Evolutionary conservation across 2,329 filamentous ascomycete genomes (phyloP).

Genomic region (Colletotrichum sojae): DNA sequence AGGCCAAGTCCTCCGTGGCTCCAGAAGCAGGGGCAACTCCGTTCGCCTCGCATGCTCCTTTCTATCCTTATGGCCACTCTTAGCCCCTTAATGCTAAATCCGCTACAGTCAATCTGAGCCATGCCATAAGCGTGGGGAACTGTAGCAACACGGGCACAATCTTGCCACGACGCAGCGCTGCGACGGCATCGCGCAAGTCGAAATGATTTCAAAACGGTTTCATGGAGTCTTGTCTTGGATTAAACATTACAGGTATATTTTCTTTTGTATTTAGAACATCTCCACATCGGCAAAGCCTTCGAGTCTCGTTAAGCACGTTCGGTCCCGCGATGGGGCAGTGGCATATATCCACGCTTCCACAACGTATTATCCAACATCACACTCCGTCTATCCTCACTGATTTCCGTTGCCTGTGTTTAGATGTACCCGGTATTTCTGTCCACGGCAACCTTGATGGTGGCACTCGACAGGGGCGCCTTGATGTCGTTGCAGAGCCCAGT

Average conservation of each 20-base stretch:
- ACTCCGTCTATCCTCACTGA: background rate
- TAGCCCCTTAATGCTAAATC: too few species aligned
- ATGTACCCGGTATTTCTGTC: slow-evolving; percentile 35
- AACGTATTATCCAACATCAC: background rate
- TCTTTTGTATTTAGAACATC: background rate
- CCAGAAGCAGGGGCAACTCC: too few species aligned
- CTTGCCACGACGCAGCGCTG: too few species aligned
- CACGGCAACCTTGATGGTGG: slow-evolving; percentile 36
- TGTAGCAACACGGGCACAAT: too few species aligned
- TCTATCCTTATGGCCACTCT: too few species aligned
- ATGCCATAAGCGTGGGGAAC: too few species aligned
- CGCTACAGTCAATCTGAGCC: too few species aligned
- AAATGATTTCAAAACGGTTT: too few species aligned
- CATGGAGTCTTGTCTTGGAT: too few species aligned
- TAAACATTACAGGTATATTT: background rate
- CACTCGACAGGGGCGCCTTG: slow-evolving; percentile 26
- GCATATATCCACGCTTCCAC: background rate
- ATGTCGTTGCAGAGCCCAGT: slow-evolving; percentile 35
- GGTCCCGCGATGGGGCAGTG: background rate
- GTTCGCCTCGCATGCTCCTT: too few species aligned
- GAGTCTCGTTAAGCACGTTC: background rate
- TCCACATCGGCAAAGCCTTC: background rate
- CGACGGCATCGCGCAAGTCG: too few species aligned
- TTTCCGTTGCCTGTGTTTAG: background rate
- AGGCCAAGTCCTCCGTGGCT: too few species aligned